Evolutionary conservation across 306 rosid species (phyloP).

Genomic region (Hippophae tibetana): DNA sequence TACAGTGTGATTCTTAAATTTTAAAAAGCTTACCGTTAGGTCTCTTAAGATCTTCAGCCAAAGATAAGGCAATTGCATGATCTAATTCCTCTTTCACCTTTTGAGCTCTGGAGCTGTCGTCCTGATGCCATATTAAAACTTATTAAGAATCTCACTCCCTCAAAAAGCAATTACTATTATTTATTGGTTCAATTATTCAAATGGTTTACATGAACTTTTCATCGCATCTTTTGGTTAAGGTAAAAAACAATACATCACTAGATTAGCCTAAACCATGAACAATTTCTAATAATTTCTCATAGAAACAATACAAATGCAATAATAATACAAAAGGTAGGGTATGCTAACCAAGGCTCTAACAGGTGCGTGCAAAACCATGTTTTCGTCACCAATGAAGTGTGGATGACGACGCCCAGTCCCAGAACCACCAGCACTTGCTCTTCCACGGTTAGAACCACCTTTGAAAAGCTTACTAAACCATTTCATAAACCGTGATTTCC

Average conservation of each 20-base stretch:
- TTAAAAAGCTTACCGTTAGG: conserved; percentile 36
- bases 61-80: conserved; percentile 59
- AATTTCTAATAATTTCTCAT: too few relatives aligned
- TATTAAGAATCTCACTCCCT: not conserved
- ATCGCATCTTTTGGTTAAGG: too few relatives aligned
- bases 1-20: not conserved
- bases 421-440: conserved; percentile 20
- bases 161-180: not conserved
- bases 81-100: conserved; percentile 76
- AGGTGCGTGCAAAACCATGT: conserved; percentile 54
- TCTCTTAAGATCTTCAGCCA: conserved; percentile 58
- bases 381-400: conserved; percentile 65
- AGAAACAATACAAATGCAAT: too few relatives aligned
- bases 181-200: not conserved
- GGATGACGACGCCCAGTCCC: conserved; percentile 26
- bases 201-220: too few relatives aligned
- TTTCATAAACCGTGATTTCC: conserved; percentile 86
- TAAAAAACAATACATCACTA: too few relatives aligned
- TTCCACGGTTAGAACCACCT: conserved; percentile 47
- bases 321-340: not conserved
- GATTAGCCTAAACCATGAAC: too few relatives aligned
- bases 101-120: conserved; percentile 52
- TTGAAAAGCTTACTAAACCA: conserved; percentile 83
- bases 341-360: conserved; percentile 50
- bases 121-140: conserved; percentile 39